Evolutionary conservation across 2,329 filamentous ascomycete species (phyloP), one percentile per base, ranked within the genome.

Genomic region (Phaeosphaeriaceae sp.): DNA sequence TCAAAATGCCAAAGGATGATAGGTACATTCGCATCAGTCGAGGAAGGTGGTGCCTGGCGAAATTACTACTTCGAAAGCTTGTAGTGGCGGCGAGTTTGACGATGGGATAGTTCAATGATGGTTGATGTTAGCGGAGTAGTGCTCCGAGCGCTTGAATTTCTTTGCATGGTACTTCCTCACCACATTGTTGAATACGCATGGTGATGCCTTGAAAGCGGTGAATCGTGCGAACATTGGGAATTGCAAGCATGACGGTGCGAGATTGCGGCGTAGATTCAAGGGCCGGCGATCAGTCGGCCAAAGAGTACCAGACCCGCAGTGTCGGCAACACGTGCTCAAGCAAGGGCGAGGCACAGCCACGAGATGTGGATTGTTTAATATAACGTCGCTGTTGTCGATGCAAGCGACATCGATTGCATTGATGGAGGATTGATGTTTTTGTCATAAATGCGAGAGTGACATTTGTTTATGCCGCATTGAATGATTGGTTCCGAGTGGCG

Each of bases 391-490:
- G 44, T 45, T 44, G 15, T 21, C 21, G 42, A 10, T 45, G 11
- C 15, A 19, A 13, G 25, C 27, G 47, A 33, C 7, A 49, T 49
- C 24, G 22, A 49, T 11, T n/a, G 47, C 25, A 40, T 20, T 33
- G 25, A 19, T 20, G 21, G 19, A 7, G 19, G 42, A 36, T 36
- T 11, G 11, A 36, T 15, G 21, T 45, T 21, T 20, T 45, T 45
- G 47, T 19, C n/a, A 49, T 33, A 48, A 7, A 33, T 20, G 17
- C 17, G 31, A 27, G 11, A 19, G 36, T 44, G 24, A 41, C 36
- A 52, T 25, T 31, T 20, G 6, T 27, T 52, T 33, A 49, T 49
- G 47, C 47, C 47, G 47, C 31, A 36, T 36, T 36, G 31, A 36
- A 36, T 36, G 41, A 44, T 44, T 44, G 41, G 41, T 19, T 44